These are phyloP conservation scores for Fusarium phyllophilum DNA, from an alignment of 2,329 filamentous ascomycete genomes.

Conservation along the genomic window DNA sequence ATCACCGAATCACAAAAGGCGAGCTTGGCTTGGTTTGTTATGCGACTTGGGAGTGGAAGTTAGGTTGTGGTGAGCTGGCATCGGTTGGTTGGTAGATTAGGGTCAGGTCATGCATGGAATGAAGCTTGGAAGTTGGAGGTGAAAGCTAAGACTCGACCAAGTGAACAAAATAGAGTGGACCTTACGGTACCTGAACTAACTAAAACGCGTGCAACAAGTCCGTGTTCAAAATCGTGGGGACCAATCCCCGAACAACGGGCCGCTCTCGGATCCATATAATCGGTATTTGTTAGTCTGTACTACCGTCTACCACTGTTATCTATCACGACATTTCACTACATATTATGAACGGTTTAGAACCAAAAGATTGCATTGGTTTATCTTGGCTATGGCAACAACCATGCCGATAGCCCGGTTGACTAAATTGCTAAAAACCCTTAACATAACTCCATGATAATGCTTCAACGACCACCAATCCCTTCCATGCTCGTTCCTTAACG, in stretches of 20 bases:
- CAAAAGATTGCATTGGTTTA: not conserved
- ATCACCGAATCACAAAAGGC: conserved; percentile 6
- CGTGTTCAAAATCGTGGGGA: conserved; percentile 28
- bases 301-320: not conserved
- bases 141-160: not conserved
- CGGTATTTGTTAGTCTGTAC: conserved; percentile 12
- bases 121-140: conserved; percentile 6
- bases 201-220: not conserved
- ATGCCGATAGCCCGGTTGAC: not conserved
- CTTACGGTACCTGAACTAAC: not conserved
- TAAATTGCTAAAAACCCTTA: conserved; percentile 9
- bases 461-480: conserved; percentile 13
- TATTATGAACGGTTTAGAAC: not conserved
- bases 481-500: conserved; percentile 34
- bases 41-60: not conserved
- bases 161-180: conserved; percentile 23
- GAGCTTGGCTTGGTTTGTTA: not conserved
- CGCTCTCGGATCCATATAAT: conserved; percentile 33
- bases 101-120: not conserved
- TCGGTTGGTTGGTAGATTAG: not conserved
- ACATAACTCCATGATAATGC: conserved; percentile 35
- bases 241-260: conserved; percentile 30
- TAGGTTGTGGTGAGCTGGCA: not conserved
- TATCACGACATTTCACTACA: not conserved
- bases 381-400: conserved; percentile 1